Percentiles rank a stretch among this genome's conserved stretches.
phyloP scores from a whole-genome alignment of 495 filamentous ascomycete genomes.

The Penicillium maclennaniae region DNA sequence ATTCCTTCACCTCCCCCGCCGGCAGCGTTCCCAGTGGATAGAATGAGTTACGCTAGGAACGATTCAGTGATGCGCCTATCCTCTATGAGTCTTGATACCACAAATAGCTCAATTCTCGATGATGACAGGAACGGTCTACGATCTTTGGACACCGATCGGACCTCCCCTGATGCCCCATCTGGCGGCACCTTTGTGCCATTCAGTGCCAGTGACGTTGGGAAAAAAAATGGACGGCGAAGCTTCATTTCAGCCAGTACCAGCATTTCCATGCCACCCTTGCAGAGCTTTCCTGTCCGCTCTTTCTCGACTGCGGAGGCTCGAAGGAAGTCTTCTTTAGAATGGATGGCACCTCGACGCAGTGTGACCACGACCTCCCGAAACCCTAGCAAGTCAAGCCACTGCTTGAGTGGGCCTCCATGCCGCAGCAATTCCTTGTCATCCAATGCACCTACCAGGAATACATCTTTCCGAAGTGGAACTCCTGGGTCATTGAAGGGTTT shows the following conservation, averaged over 20 bases:
- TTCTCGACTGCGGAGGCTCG: constrained; percentile 25
- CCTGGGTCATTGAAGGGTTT: constrained; percentile 4
- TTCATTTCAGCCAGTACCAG: constrained; percentile 19
- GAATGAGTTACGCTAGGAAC: constrained; percentile 38
- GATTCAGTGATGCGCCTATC: constrained; percentile 40
- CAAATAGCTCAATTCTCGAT: constrained; percentile 48
- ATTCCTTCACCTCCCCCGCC: constrained; percentile 45
- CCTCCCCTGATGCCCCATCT: constrained; percentile 33
- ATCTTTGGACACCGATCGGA: constrained; percentile 28
- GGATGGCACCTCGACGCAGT: constrained; percentile 36
- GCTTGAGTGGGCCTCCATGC: constrained; percentile 26
- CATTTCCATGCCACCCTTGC: constrained; percentile 23
- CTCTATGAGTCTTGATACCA: constrained; percentile 44
- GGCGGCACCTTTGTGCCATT: constrained; percentile 40
- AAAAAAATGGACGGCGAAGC: constrained; percentile 32
- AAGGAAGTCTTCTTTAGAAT: constrained; percentile 19
- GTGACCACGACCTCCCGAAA: constrained; percentile 33
- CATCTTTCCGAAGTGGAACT: constrained; percentile 18
- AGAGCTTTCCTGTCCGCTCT: constrained; percentile 31
- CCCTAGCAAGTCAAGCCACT: constrained; percentile 24
- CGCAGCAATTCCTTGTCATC: constrained; percentile 37
- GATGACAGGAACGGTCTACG: constrained; percentile 29
- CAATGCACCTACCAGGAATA: constrained; percentile 19
- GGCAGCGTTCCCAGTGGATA: constrained; percentile 32
- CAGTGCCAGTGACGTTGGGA: constrained; percentile 44